Base-by-base conservation (phyloP, 2,329 filamentous ascomycete genomes). In the Raffaelea albimanens region DNA sequence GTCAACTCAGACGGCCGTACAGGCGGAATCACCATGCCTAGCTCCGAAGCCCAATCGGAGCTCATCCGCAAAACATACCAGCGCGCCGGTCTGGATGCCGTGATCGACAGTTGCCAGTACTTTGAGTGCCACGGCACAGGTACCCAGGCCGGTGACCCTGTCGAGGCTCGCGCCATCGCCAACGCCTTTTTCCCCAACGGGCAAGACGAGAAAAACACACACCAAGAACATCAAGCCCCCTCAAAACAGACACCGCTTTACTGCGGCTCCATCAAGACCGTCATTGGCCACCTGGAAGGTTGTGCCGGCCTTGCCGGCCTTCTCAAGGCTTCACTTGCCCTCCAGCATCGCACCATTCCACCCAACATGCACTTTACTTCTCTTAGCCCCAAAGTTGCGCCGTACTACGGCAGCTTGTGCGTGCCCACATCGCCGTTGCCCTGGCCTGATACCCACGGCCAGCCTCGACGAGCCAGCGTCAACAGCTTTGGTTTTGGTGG, bases 11-110 rank as follows among this genome's bases (percentile, higher is more conserved):
- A 80, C 53, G 77, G 76, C 13, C 61, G 58, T 29, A 67, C 73
- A 52, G 38, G 61, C n/a, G 76, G 76, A 0, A 72, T 81, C 49
- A 80, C 76, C 0, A 67, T 76, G 58, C 78, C 78, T 0, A 77
- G 63, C 45, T 56, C 61, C 1, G 47, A 57, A 2, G 68, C 72
- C 1, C 75, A 78, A 54, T 60, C 64, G 1, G 50, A 47, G 0
- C 55, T 76, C 1, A 76, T 76, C 48, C 59, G 59, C 38, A 58
- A 60, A 5, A 71, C 69, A 0, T 78, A 78, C 53, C 48, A 40
- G 1, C 60, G 57, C 5, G 60, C 71, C 0, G 74, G 67, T 2
- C 61, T 71, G 2, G 62, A 73, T 45, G 53, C 62, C 0, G 40
- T 22, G 3, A 43, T 43, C 8, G 63, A 70, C 41, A 61, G 63